Percentiles rank a stretch among this genome's conserved stretches.
Conservation (phyloP, 1,284 basidiomycete species). For the Marasmius oreades region DNA sequence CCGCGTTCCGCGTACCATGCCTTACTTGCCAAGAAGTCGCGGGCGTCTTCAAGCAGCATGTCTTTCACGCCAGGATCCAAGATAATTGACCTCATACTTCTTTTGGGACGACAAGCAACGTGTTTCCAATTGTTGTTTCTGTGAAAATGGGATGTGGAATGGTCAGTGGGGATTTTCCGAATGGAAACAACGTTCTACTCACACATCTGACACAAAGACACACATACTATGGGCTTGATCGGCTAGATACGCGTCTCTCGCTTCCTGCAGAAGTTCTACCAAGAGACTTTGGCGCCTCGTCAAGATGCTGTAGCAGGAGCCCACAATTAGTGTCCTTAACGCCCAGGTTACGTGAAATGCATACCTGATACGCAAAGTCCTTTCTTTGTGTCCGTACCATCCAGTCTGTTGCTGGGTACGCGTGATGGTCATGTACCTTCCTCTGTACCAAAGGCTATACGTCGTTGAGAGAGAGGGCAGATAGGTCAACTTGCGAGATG, state of each 20-base stretch:
- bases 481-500: constrained; percentile 38
- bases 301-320: constrained; percentile 52
- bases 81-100: constrained; percentile 61
- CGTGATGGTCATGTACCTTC: constrained; percentile 42
- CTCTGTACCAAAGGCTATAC: constrained; percentile 48
- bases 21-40: constrained; percentile 63
- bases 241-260: constrained; percentile 48
- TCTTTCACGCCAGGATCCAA: constrained; percentile 66
- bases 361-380: constrained; percentile 35
- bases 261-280: constrained; percentile 50
- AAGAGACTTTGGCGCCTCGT: constrained; percentile 45
- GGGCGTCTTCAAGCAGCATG: constrained; percentile 59
- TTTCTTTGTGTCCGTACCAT: constrained; percentile 31
- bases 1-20: constrained; percentile 67
- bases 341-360: no score
- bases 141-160: constrained; percentile 3
- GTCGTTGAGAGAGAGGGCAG: constrained; percentile 42
- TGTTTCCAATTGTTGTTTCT: constrained; percentile 47
- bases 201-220: constrained; percentile 52
- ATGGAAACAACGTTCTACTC: constrained; percentile 16
- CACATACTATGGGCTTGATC: constrained; percentile 52
- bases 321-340: no score
- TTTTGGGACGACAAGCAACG: constrained; percentile 57
- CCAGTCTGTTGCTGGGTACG: constrained; percentile 31
- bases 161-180: not conserved